Evolutionary conservation across 139 green algal genomes (phyloP), one percentile per base, ranked within the genome.

Genomic region (Pseudopediastrum boryanum): DNA sequence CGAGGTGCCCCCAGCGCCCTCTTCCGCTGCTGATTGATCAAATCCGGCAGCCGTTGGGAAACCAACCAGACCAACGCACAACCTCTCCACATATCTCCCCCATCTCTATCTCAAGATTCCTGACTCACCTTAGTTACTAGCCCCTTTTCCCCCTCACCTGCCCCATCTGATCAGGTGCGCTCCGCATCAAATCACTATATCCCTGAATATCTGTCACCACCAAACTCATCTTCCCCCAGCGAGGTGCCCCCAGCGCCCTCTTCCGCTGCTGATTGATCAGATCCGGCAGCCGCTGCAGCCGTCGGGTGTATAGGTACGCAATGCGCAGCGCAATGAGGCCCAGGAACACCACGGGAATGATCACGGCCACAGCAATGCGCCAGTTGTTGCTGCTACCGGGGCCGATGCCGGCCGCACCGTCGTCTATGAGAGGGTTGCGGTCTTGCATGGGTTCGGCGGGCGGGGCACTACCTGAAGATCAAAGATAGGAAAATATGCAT

Each of bases 141-240:
- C n/a, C n/a, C n/a, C n/a, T n/a, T n/a, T 58, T 21, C 48, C 19
- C 19, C 21, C 33, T 1, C 19, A 78, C 71, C 71, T 78, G 71
- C 41, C 54, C 56, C 54, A 70, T 78, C n/a, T 78, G 27, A 33
- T 85, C 73, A 6, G 80, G 73, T 9, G 29, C 33, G 0, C 41
- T 25, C 4, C 71, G 66, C 66, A 81, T 85, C 38, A 85, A 33
- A n/a, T 81, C 38, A 13, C 76, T 84, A 73, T 86, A 90, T 0
- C 86, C 86, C 56, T 90, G 80, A 21, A 90, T 90, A 80, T 90
- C 86, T 1, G 86, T 90, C 36, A 79, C 79, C 35, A 88, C 83
- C 0, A 90, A 62, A n/a, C 80, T 81, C 48, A 90, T 83, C 31
- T 52, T 42, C 9, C 83, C 81, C 0, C 42, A 59, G 39, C 71